Evolutionary conservation across 2,329 filamentous ascomycete species (phyloP).

Genomic region (Colletotrichum euphorbiae): DNA sequence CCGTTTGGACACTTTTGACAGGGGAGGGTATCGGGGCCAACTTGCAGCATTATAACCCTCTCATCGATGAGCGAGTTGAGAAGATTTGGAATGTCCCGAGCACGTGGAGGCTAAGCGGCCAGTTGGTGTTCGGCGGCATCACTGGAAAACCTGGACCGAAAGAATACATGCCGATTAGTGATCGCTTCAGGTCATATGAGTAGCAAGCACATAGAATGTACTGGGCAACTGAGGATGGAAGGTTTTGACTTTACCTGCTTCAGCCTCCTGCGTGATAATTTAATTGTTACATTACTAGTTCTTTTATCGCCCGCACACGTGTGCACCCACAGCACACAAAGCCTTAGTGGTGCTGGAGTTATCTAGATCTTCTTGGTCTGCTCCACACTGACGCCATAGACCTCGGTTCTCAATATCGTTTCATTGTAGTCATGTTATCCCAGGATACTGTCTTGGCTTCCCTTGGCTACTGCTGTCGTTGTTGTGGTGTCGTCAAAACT

Average conservation of each 20-base stretch:
- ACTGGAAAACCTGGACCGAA: slow-evolving; percentile 70
- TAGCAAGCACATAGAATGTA: not conserved
- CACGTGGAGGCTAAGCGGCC: slow-evolving; percentile 83
- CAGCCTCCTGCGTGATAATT: too few species aligned
- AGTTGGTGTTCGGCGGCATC: slow-evolving; percentile 84
- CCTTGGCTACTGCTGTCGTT: not conserved
- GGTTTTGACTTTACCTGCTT: too few species aligned
- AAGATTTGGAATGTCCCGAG: slow-evolving; percentile 76
- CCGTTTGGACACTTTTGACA: slow-evolving; percentile 84
- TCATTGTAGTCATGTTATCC: not conserved
- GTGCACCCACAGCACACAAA: too few species aligned
- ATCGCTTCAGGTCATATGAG: slow-evolving; percentile 72
- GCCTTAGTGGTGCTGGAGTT: not conserved
- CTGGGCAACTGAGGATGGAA: too few species aligned
- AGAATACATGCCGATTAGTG: slow-evolving; percentile 71
- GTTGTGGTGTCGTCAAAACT: not conserved
- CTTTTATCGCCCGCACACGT: too few species aligned
- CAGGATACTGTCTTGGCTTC: slow-evolving; percentile 14
- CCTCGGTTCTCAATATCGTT: not conserved
- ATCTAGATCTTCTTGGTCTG: not conserved
- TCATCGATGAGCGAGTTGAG: slow-evolving; percentile 79
- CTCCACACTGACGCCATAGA: not conserved
- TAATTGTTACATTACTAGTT: too few species aligned
- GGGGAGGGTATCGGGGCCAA: slow-evolving; percentile 87
- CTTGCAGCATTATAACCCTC: slow-evolving; percentile 93